phyloP scores from a whole-genome alignment of 768 basidiomycete genomes.

The Tulasnella calospora region DNA sequence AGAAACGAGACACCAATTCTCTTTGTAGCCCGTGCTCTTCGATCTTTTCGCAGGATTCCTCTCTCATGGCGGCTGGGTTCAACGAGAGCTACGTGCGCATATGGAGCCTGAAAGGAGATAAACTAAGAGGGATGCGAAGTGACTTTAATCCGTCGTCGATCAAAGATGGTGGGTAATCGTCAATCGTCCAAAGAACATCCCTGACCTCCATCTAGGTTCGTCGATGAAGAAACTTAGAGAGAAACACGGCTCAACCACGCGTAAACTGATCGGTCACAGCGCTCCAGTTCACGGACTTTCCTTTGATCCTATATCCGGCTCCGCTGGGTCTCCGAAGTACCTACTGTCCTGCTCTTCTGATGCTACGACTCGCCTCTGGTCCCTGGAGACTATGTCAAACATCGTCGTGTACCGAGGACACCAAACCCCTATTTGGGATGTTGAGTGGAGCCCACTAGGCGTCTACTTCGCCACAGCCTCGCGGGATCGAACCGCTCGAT shows the following conservation, averaged over 20 bases:
- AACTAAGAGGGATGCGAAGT: conserved; percentile 67
- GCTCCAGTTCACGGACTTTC: conserved; percentile 92
- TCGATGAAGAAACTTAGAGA: conserved; percentile 55
- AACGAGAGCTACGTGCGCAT: conserved; percentile 91
- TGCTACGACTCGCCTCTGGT: conserved; percentile 87
- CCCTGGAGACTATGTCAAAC: conserved; percentile 89
- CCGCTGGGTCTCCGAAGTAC: conserved; percentile 77
- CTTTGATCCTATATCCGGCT: conserved; percentile 88
- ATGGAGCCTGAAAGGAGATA: conserved; percentile 93
- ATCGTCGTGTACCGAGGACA: conserved; percentile 93
- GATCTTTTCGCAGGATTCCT: conserved; percentile 84
- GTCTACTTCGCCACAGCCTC: conserved; percentile 98
- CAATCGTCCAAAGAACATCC: neutral
- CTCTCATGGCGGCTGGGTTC: conserved; percentile 91
- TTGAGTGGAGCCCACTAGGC: conserved; percentile 97
- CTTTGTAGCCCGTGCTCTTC: conserved; percentile 68
- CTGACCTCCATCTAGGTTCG: conserved; percentile 44
- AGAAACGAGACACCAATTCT: neutral
- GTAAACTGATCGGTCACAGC: conserved; percentile 96
- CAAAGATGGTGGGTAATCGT: conserved; percentile 56
- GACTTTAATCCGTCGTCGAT: conserved; percentile 65
- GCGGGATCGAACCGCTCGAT: conserved; percentile 85
- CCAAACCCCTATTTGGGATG: conserved; percentile 97
- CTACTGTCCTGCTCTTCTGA: conserved; percentile 92
- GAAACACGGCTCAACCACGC: conserved; percentile 75